phyloP scores from a whole-genome alignment of 495 filamentous ascomycete species.

The Neurospora cerealis region DNA sequence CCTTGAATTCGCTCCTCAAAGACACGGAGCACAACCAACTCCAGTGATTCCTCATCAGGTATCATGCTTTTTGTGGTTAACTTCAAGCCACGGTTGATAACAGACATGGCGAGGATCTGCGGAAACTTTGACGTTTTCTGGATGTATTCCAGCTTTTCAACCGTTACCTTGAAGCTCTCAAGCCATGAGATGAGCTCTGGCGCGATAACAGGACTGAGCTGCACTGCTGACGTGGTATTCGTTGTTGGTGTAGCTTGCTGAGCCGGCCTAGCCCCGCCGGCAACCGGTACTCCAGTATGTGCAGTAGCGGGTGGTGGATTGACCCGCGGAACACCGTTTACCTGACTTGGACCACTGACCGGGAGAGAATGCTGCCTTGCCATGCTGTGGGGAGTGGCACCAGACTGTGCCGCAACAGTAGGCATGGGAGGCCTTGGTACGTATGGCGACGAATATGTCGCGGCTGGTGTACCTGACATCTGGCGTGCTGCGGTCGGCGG shows the following conservation, averaged over 20 bases:
- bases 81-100: conserved; percentile 23
- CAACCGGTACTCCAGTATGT: not conserved
- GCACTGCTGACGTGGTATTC: not conserved
- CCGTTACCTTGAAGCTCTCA: conserved; percentile 19
- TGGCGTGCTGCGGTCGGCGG: conserved; percentile 17
- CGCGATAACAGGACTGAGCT: conserved; percentile 18
- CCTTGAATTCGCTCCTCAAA: conserved; percentile 9
- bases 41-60: conserved; percentile 16
- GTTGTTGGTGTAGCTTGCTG: conserved; percentile 4
- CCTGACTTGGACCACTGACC: not conserved
- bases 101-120: conserved; percentile 23
- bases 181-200: conserved; percentile 17
- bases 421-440: conserved; percentile 23
- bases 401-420: conserved; percentile 7
- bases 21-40: conserved; percentile 20
- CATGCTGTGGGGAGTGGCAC: conserved; percentile 8
- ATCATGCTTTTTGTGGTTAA: conserved; percentile 15
- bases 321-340: conserved; percentile 16
- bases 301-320: conserved; percentile 1
- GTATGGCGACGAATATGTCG: conserved; percentile 36
- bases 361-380: conserved; percentile 8
- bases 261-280: conserved; percentile 1
- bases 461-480: conserved; percentile 21
- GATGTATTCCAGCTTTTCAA: conserved; percentile 11
- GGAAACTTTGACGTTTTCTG: conserved; percentile 8